phyloP scores from a whole-genome alignment of 139 green algal species.

The Bryopsis sp. region DNA sequence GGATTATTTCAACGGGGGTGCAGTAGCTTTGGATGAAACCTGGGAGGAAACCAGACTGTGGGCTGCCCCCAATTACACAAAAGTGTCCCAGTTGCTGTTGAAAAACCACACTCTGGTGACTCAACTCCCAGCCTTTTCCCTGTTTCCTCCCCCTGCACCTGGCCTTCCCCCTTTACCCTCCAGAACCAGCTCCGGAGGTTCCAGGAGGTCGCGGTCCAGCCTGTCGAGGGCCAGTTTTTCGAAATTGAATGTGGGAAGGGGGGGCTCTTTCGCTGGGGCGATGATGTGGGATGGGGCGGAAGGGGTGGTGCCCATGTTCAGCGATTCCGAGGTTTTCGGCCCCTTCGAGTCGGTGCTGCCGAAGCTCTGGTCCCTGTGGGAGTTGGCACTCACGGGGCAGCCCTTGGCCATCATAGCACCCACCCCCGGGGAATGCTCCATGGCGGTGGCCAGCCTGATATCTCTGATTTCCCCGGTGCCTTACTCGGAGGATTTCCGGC shows the following conservation, averaged over 20 bases:
- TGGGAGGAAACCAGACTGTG: not conserved
- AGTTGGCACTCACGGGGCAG: constrained; percentile 66
- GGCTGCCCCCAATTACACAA: not conserved
- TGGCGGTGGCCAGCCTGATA: constrained; percentile 61
- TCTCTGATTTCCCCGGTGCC: constrained; percentile 65
- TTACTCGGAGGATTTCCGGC: constrained; percentile 69
- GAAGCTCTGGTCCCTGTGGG: constrained; percentile 70
- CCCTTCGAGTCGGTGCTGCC: not conserved
- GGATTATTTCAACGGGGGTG: not conserved
- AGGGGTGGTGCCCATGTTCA: not conserved
- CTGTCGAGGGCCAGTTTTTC: not conserved
- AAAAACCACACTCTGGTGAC: not conserved
- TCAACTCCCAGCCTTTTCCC: not conserved
- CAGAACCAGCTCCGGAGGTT: constrained; percentile 1
- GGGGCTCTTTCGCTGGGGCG: not conserved
- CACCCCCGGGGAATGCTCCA: constrained; percentile 48
- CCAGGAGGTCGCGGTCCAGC: not conserved
- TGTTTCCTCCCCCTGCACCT: constrained; percentile 6
- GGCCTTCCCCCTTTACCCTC: no score
- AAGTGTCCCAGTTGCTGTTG: not conserved
- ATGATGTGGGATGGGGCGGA: not conserved
- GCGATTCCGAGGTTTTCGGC: not conserved
- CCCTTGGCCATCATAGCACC: constrained; percentile 70
- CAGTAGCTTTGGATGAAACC: not conserved
- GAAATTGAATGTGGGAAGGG: not conserved